Conservation (phyloP, 768 basidiomycete species). For the Phaeolepiota aurea region DNA sequence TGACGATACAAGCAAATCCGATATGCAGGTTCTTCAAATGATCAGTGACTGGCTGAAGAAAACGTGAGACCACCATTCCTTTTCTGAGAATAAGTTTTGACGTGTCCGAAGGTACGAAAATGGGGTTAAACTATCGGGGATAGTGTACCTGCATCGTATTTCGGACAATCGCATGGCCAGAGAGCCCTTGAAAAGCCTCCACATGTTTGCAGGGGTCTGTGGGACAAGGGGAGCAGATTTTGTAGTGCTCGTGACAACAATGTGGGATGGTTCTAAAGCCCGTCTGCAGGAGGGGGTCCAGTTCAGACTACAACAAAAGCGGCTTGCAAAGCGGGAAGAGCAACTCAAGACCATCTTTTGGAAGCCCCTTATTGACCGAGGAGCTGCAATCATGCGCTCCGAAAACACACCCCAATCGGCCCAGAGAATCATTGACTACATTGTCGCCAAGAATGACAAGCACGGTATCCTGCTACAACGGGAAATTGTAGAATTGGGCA, state of each 20-base stretch:
- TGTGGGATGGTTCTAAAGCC: too few relatives aligned
- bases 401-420: slow-evolving; percentile 12
- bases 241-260: slow-evolving; percentile 26
- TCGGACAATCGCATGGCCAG: slow-evolving; percentile 27
- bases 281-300: too few relatives aligned
- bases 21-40: slow-evolving; percentile 18
- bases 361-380: slow-evolving; percentile 14
- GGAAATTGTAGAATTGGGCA: slow-evolving; percentile 20
- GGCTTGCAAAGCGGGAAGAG: slow-evolving; percentile 16
- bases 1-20: background rate
- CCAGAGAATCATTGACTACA: slow-evolving; percentile 14
- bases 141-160: slow-evolving; percentile 32
- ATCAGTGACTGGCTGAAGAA: slow-evolving; percentile 21
- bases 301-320: slow-evolving; percentile 10
- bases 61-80: too few relatives aligned
- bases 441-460: slow-evolving; percentile 6
- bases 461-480: slow-evolving; percentile 17
- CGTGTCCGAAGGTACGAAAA: slow-evolving; percentile 19
- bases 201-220: slow-evolving; percentile 20
- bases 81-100: too few relatives aligned
- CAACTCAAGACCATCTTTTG: slow-evolving; percentile 21
- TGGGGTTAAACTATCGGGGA: slow-evolving; percentile 17
- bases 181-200: slow-evolving; percentile 20
- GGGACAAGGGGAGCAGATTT: slow-evolving; percentile 16
- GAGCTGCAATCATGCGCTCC: slow-evolving; percentile 17